Base-by-base conservation (phyloP, 2,329 filamentous ascomycete species). In the Pestalotiopsis sp. region DNA sequence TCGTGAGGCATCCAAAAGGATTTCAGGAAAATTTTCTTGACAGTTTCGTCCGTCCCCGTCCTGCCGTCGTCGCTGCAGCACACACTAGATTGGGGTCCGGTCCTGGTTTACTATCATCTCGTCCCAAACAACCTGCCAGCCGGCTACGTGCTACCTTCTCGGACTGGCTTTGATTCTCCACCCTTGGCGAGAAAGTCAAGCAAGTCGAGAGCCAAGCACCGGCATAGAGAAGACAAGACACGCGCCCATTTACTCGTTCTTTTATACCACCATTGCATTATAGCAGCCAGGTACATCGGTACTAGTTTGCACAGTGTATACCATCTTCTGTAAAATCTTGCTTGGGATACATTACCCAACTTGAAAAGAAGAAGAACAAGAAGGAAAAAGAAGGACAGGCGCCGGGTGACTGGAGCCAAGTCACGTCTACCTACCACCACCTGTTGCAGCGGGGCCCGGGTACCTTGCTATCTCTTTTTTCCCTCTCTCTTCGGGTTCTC, bases 1-100 rank as follows among this genome's bases (percentile, higher is more conserved):
- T 62, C 59, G 59, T 62, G 59, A 36, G n/a, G 31, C 59, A 62
- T 17, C 31, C 59, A 27, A 62, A 62, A 62, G 59, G 27, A 62
- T 36, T 36, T 62, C 59, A 11, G 59, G 31, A 62, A 52, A 52
- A 52, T n/a, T n/a, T 39, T 36, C 31, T 36, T 39, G n/a, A 12
- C 36, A 62, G 31, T 59, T 23, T 17, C 17, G 7, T 52, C 45
- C 45, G 17, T 52, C 17, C 17, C 45, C 20, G 17, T 52, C 45
- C 45, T 52, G 45, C 45, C 45, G 7, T 52, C 45, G 20, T 20
- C 20, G 13, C n/a, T 17, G 31, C 31, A 36, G 31, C 7, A 36
- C 31, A 52, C 45, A n/a, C 45, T 52, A 23, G 45, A 52, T 52
- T 52, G 45, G 31, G 31, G 31, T 36, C 31, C 6, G 31, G 20